Evolutionary conservation across 805 yeast genomes (phyloP).

Genomic region (Candida bentonensis): DNA sequence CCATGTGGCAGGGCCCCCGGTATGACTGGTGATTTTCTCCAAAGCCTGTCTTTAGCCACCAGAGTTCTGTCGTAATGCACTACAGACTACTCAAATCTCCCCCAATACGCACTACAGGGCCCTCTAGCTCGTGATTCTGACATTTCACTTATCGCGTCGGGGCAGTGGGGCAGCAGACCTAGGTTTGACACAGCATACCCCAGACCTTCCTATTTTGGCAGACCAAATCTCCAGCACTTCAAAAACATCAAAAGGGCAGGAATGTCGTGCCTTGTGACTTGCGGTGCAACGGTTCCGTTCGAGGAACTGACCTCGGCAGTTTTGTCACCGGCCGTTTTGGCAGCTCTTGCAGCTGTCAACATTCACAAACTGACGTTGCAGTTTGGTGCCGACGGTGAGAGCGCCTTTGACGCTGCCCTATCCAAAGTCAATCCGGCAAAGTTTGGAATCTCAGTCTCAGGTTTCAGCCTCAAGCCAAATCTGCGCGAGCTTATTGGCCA

Average conservation of each 20-base stretch:
- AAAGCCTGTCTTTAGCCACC: too few relatives aligned
- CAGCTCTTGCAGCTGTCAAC: conserved; percentile 27
- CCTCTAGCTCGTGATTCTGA: too few relatives aligned
- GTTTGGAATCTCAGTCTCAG: conserved; percentile 20
- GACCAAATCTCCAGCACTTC: too few relatives aligned
- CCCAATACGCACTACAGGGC: too few relatives aligned
- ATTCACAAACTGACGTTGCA: conserved; percentile 34
- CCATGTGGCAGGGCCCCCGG: too few relatives aligned
- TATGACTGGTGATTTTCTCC: too few relatives aligned
- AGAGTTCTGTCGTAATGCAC: too few relatives aligned
- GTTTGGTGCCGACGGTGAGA: conserved; percentile 34
- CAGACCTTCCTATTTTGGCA: too few relatives aligned
- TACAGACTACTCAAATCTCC: too few relatives aligned
- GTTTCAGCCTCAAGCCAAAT: conserved; percentile 33
- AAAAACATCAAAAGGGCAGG: background rate
- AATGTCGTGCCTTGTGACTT: conserved; percentile 40
- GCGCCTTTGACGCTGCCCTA: conserved; percentile 14
- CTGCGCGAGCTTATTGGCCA: conserved; percentile 28
- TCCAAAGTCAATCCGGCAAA: conserved; percentile 2
- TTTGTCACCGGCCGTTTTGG: conserved; percentile 24
- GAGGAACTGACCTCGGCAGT: conserved; percentile 36
- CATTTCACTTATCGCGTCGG: too few relatives aligned
- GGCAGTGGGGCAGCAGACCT: too few relatives aligned
- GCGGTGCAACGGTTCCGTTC: conserved; percentile 89
- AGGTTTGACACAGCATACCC: too few relatives aligned